Conservation (phyloP, 208 protist genomes). For the Endotrypanum monterogeii region DNA sequence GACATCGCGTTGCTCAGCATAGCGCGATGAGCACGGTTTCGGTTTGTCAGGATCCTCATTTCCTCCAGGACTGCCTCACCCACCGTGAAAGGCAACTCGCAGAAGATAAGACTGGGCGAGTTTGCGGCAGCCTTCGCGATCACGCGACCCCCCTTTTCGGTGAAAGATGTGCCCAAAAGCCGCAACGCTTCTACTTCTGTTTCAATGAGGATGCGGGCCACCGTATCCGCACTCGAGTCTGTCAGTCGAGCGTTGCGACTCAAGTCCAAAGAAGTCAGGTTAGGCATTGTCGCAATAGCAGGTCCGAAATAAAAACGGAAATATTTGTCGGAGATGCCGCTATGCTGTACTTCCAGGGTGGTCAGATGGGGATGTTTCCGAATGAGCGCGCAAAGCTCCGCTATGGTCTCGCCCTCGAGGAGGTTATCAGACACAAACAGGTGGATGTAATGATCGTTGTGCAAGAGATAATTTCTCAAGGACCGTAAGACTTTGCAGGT, state of each 20-base stretch:
- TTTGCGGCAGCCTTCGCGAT: constrained; percentile 42
- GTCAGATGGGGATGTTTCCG: constrained; percentile 56
- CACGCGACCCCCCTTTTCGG: constrained; percentile 38
- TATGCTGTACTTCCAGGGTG: constrained; percentile 51
- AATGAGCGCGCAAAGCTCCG: constrained; percentile 61
- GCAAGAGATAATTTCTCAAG: constrained; percentile 46
- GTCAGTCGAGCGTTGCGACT: constrained; percentile 69
- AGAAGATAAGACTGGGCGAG: constrained; percentile 31
- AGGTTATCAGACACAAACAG: constrained; percentile 66
- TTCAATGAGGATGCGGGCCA: constrained; percentile 46
- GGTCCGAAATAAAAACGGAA: constrained; percentile 55
- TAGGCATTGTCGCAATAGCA: constrained; percentile 35
- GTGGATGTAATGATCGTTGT: constrained; percentile 59
- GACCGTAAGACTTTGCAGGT: constrained; percentile 45
- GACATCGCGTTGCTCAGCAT: constrained; percentile 1
- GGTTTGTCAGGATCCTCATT: constrained; percentile 21
- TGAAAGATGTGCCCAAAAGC: constrained; percentile 50
- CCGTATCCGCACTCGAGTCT: constrained; percentile 37
- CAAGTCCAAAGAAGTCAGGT: constrained; percentile 51
- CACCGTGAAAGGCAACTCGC: constrained; percentile 80
- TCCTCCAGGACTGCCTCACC: constrained; percentile 49
- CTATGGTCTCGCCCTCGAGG: constrained; percentile 56
- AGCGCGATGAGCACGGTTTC: constrained; percentile 31
- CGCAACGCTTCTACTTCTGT: constrained; percentile 44
- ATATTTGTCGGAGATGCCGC: constrained; percentile 64